Evolutionary conservation across 106 monocot genomes (phyloP).

Genomic region (Apostasia shenzhenica): DNA sequence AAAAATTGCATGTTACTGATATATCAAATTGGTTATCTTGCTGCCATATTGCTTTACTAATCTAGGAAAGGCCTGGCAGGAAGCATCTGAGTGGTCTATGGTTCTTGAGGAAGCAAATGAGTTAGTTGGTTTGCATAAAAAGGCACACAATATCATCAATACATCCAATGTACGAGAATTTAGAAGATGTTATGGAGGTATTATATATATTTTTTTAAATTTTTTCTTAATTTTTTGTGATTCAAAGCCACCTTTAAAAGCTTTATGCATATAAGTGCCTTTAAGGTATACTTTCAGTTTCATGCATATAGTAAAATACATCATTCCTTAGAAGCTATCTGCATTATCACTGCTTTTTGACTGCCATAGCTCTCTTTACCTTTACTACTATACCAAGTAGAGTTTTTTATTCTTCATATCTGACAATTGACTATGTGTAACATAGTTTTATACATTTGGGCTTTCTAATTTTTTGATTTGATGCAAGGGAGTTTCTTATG

Average conservation of each 20-base stretch:
- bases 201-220: neutral
- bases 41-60: too few relatives aligned
- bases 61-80: too few relatives aligned
- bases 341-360: too few relatives aligned
- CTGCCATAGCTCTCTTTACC: too few relatives aligned
- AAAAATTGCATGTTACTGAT: too few relatives aligned
- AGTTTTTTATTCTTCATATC: too few relatives aligned
- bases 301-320: neutral
- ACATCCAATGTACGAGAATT: neutral
- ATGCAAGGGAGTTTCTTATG: too few relatives aligned
- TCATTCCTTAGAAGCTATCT: neutral
- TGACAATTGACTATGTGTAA: too few relatives aligned
- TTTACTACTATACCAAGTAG: too few relatives aligned
- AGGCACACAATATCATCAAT: neutral
- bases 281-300: neutral
- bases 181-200: slow-evolving; percentile 9
- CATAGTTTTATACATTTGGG: too few relatives aligned
- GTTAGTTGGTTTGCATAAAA: slow-evolving; percentile 21
- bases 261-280: neutral
- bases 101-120: slow-evolving; percentile 24
- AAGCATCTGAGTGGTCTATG: slow-evolving; percentile 15
- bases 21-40: too few relatives aligned
- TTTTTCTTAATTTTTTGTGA: neutral
- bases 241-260: neutral
- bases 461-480: too few relatives aligned